Conservation (phyloP, 495 filamentous ascomycete genomes). For the Penicillium coprophilum region DNA sequence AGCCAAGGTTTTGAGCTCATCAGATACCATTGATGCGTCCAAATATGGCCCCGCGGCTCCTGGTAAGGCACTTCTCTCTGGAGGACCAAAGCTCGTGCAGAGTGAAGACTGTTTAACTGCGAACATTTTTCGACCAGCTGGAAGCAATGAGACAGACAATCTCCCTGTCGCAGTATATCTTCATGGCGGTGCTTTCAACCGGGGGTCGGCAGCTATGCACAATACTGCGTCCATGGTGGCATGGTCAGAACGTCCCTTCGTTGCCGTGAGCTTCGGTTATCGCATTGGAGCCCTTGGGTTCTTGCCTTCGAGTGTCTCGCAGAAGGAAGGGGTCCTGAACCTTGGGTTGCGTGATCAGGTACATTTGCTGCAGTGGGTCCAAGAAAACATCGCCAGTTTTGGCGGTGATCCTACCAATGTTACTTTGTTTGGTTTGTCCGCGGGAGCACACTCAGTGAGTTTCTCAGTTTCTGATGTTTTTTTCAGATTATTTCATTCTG, state of each 20-base stretch:
- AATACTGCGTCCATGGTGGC: slow-evolving; percentile 52
- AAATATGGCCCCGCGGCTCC: slow-evolving; percentile 33
- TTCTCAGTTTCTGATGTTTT: neutral
- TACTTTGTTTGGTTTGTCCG: slow-evolving; percentile 62
- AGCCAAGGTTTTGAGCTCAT: slow-evolving; percentile 31
- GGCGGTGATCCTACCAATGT: slow-evolving; percentile 63
- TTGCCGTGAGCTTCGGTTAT: slow-evolving; percentile 60
- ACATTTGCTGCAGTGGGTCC: slow-evolving; percentile 59
- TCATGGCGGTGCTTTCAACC: slow-evolving; percentile 42
- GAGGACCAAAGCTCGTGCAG: slow-evolving; percentile 34
- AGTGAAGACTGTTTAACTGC: slow-evolving; percentile 56
- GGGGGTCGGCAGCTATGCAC: slow-evolving; percentile 37
- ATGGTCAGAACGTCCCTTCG: slow-evolving; percentile 54
- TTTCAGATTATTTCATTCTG: neutral
- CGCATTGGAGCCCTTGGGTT: slow-evolving; percentile 67
- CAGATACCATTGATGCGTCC: slow-evolving; percentile 42
- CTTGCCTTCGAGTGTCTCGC: slow-evolving; percentile 50
- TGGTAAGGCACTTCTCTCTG: slow-evolving; percentile 26
- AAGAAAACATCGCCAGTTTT: slow-evolving; percentile 56
- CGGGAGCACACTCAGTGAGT: slow-evolving; percentile 60
- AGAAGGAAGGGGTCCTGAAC: slow-evolving; percentile 57
- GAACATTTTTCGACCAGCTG: slow-evolving; percentile 51
- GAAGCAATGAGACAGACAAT: slow-evolving; percentile 25
- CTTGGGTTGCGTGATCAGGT: slow-evolving; percentile 64
- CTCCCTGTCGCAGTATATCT: slow-evolving; percentile 60